Percentiles rank a stretch among this genome's conserved stretches.
Evolutionary conservation across 1,139 yeast species (phyloP).

Genomic region (Yamadazyma kanchanaburiensis): DNA sequence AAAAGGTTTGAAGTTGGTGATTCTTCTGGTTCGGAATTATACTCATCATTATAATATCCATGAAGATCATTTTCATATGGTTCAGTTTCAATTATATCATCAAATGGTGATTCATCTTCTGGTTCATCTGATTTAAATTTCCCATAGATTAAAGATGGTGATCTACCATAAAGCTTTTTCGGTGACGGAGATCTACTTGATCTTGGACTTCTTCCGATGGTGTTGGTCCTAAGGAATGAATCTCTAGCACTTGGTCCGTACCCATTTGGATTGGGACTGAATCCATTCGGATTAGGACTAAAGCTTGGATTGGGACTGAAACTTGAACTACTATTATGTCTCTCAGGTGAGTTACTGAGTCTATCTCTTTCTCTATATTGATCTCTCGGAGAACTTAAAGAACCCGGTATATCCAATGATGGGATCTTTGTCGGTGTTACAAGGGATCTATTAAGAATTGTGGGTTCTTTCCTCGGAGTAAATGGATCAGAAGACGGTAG

Average conservation of each 20-base stretch:
- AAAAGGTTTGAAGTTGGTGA: constrained; percentile 30
- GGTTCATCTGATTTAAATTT: constrained; percentile 1
- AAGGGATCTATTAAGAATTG: constrained; percentile 4
- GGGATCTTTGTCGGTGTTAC: background rate
- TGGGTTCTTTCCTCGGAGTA: constrained; percentile 20
- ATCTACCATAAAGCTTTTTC: constrained; percentile 16
- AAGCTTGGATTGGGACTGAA: too few relatives aligned
- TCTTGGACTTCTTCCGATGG: constrained; percentile 6
- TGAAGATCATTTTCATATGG: background rate
- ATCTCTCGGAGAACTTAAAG: too few relatives aligned
- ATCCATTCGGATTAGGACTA: too few relatives aligned
- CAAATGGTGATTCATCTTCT: background rate
- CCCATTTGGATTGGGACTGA: too few relatives aligned
- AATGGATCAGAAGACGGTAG: too few relatives aligned
- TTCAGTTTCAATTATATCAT: too few relatives aligned
- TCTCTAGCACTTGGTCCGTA: too few relatives aligned
- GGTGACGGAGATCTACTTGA: constrained; percentile 34
- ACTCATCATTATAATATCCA: constrained; percentile 1
- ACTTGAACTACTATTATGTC: constrained; percentile 9
- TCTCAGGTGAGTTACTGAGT: constrained; percentile 3
- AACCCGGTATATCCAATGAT: background rate
- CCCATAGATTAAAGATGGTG: constrained; percentile 14
- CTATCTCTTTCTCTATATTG: too few relatives aligned
- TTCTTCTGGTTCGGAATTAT: constrained; percentile 16
- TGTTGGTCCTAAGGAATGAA: constrained; percentile 3